A percentile compares a stretch with the other conserved stretches of the same genome.
Conservation (phyloP, 2,329 filamentous ascomycete species). For the Ascomycota sp. region DNA sequence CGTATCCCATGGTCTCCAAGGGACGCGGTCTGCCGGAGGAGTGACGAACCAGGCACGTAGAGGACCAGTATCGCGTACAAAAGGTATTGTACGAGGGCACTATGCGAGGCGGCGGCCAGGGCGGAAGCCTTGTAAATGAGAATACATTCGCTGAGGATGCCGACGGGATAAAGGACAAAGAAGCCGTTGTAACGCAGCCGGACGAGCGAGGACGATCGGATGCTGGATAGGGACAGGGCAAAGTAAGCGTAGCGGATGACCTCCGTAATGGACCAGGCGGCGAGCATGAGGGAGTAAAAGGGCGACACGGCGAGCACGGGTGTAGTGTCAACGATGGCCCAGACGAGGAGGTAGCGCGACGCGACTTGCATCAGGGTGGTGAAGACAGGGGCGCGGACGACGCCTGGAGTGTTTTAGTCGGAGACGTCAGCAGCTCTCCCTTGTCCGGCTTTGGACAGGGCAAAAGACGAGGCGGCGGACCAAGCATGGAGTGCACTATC, state of each 20-base stretch:
- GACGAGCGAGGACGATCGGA: conserved; percentile 41
- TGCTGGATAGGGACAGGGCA: conserved; percentile 42
- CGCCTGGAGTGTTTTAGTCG: conserved; percentile 22
- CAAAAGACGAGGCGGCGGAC: conserved; percentile 21
- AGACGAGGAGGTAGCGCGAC: conserved; percentile 70
- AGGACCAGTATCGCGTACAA: conserved; percentile 44
- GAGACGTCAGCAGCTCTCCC: not conserved
- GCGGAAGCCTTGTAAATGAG: conserved; percentile 48
- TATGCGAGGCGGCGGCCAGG: conserved; percentile 27
- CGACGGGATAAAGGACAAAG: conserved; percentile 75
- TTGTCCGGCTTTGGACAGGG: not conserved
- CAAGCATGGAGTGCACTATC: conserved; percentile 55
- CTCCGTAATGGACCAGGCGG: conserved; percentile 79
- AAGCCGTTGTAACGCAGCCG: conserved; percentile 89
- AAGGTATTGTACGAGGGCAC: conserved; percentile 29
- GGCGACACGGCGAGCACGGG: conserved; percentile 37
- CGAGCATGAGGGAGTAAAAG: conserved; percentile 55
- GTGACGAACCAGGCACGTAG: conserved; percentile 54
- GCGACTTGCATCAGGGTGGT: conserved; percentile 84
- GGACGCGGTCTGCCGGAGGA: too few species aligned
- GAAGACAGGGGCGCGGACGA: conserved; percentile 65
- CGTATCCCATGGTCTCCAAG: too few species aligned
- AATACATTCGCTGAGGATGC: conserved; percentile 69
- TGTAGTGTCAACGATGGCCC: conserved; percentile 59
- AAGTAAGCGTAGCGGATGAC: conserved; percentile 88